A percentile compares a stretch with the other conserved stretches of the same genome.
Evolutionary conservation across 1,284 basidiomycete genomes (phyloP).

Genomic region (Puccinia novopanici): DNA sequence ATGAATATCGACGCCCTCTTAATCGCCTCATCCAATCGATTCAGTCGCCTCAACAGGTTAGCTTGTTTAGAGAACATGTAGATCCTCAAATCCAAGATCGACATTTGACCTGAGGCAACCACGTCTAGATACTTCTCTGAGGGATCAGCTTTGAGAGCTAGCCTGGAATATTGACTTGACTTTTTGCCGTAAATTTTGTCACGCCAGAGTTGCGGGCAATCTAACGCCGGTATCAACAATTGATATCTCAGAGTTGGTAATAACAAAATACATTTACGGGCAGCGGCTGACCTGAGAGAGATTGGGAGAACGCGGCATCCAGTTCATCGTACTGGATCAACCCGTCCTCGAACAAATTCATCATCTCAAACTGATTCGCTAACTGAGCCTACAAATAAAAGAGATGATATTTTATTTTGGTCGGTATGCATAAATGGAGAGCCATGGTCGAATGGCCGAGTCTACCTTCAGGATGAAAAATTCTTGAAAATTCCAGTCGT

Average conservation of each 20-base stretch:
- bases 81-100: conserved; percentile 88
- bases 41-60: conserved; percentile 72
- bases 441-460: not conserved
- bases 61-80: conserved; percentile 89
- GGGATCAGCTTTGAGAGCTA: conserved; percentile 64
- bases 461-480: conserved; percentile 88
- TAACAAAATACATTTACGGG: not conserved
- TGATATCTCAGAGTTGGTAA: not conserved
- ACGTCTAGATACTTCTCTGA: conserved; percentile 86
- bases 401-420: conserved; percentile 4
- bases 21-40: conserved; percentile 70
- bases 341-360: conserved; percentile 85
- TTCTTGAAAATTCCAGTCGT: conserved; percentile 95
- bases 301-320: conserved; percentile 77
- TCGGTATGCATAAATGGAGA: not conserved
- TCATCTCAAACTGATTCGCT: conserved; percentile 85
- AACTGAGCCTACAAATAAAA: conserved; percentile 74
- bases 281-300: conserved; percentile 58
- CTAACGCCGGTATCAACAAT: conserved; percentile 71
- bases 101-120: conserved; percentile 85
- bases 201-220: conserved; percentile 67
- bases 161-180: conserved; percentile 52
- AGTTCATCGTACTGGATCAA: conserved; percentile 87
- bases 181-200: conserved; percentile 72
- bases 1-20: conserved; percentile 73